A percentile compares a stretch with the other conserved stretches of the same genome.
Evolutionary conservation across 768 basidiomycete species (phyloP).

Genomic region (Leccinum disarticulatum): DNA sequence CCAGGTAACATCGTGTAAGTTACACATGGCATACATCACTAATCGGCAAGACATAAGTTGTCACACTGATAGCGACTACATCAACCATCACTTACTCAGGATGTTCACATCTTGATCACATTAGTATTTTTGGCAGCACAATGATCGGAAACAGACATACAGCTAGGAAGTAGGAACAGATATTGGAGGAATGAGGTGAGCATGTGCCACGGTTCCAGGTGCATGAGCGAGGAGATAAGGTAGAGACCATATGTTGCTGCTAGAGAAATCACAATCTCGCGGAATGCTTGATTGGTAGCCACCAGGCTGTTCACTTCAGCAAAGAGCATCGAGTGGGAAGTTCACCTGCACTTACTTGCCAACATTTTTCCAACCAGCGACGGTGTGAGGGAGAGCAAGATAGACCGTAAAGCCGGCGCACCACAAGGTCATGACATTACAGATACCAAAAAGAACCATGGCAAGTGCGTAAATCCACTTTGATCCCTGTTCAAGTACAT

Average conservation of each 20-base stretch:
- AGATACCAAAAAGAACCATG: conserved; percentile 77
- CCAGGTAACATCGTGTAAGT: conserved; percentile 84
- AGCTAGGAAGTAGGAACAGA: conserved; percentile 83
- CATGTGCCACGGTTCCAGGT: conserved; percentile 97
- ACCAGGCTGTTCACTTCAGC: conserved; percentile 51
- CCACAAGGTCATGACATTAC: conserved; percentile 79
- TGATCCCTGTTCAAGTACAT: conserved; percentile 53
- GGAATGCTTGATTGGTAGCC: conserved; percentile 63
- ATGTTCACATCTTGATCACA: conserved; percentile 66
- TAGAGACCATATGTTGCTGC: conserved; percentile 80
- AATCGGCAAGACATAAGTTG: conserved; percentile 1
- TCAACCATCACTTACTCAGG: conserved; percentile 48
- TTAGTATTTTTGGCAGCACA: conserved; percentile 8
- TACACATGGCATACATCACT: conserved; percentile 96
- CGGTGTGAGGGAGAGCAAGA: conserved; percentile 71
- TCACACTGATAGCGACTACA: not conserved
- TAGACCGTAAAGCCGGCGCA: conserved; percentile 92
- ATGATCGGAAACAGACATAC: conserved; percentile 37
- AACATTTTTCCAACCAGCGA: conserved; percentile 75
- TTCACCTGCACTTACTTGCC: conserved; percentile 49
- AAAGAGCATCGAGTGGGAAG: conserved; percentile 2
- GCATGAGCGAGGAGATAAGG: conserved; percentile 82
- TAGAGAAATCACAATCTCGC: conserved; percentile 82
- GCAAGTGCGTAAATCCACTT: conserved; percentile 81
- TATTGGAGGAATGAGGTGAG: conserved; percentile 91